phyloP scores from a whole-genome alignment of 2,329 filamentous ascomycete species.

The Tympanopsis confertula region DNA sequence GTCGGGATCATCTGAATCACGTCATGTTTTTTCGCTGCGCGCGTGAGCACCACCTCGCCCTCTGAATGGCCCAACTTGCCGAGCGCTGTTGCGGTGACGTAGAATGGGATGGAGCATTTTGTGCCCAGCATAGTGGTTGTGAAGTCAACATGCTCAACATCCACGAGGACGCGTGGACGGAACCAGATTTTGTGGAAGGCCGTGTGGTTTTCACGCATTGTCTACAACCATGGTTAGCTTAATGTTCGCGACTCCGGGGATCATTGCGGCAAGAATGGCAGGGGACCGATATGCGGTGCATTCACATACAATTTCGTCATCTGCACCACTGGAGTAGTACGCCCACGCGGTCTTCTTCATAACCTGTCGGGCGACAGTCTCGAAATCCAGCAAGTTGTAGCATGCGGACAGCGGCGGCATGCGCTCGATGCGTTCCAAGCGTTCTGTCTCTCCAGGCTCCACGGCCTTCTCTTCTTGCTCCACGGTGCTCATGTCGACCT shows the following conservation, averaged over 20 bases:
- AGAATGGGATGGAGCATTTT: constrained; percentile 77
- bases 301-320: constrained; percentile 66
- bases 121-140: constrained; percentile 88
- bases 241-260: background rate
- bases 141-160: constrained; percentile 79
- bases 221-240: constrained; percentile 36
- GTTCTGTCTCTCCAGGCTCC: constrained; percentile 61
- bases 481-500: constrained; percentile 78
- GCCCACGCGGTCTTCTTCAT: constrained; percentile 98
- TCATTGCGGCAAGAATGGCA: background rate
- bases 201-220: constrained; percentile 85
- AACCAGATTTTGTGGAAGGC: constrained; percentile 98
- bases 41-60: constrained; percentile 83
- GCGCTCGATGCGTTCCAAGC: constrained; percentile 60
- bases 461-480: constrained; percentile 51
- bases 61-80: constrained; percentile 91
- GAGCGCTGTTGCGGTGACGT: constrained; percentile 89
- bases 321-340: constrained; percentile 89
- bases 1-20: constrained; percentile 98
- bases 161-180: constrained; percentile 74
- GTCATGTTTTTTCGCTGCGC: constrained; percentile 72
- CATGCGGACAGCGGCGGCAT: constrained; percentile 79
- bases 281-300: constrained; percentile 3
- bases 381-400: constrained; percentile 92
- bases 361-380: constrained; percentile 74